Evolutionary conservation across 352 stramenopile genomes (phyloP), one percentile per base, ranked within the genome.

Genomic region (Globisporangium mamillatum): DNA sequence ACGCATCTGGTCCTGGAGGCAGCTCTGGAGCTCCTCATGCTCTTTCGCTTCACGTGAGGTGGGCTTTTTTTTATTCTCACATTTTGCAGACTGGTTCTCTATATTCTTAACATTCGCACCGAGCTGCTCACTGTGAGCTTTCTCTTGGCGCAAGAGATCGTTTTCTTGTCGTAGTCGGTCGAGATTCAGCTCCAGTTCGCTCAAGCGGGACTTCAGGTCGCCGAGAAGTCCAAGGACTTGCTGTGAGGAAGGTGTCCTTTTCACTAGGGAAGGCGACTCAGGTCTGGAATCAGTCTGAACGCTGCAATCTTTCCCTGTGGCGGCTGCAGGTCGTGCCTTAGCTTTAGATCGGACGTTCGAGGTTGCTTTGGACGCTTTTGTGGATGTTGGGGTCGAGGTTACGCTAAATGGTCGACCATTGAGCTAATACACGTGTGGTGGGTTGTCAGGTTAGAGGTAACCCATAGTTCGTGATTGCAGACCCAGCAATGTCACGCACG

Each of bases 151-250:
- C 34, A 92, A 65, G 27, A 89, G 63, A 36, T 84, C 74, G 52
- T 92, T 92, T 63, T 92, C 80, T 29, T 82, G 69, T 1, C 64
- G 71, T 10, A 92, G 65, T 4, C 81, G 72, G 16, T 72, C 69
- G 18, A 92, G 46, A 53, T 86, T 77, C 14, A 86, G 57, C 34
- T 88, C 81, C 16, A 92, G 55, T 7, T 79, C 64, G 10, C 25
- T 14, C 22, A 92, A 66, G 32, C 82, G 75, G 3, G 66, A 59
- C 60, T 86, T 86, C 1, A 89, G 67, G 34, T 77, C 56, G 24
- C 64, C 53, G 18, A 90, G 52, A 9, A 90, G 60, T 16, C 18
- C 34, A 24, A 54, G 25, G 18, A 79, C 41, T 29, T 64, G 29
- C 16, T 36, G 27, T 3, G 60, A 52, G 4, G 34, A n/a, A 4